phyloP scores from a whole-genome alignment of 257 asterid species.

The Solanum medicagineum region DNA sequence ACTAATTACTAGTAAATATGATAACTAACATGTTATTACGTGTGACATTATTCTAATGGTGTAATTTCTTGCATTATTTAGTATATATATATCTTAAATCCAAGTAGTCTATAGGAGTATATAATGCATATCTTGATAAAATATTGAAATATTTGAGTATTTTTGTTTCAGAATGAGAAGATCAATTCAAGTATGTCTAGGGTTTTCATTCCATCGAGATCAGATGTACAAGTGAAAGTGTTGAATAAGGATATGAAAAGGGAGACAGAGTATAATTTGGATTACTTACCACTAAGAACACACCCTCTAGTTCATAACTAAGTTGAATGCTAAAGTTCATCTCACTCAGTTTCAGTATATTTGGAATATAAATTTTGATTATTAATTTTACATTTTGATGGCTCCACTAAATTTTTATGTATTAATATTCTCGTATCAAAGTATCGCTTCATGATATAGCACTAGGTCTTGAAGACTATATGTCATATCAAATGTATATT shows the following conservation, averaged over 20 bases:
- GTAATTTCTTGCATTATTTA: neutral
- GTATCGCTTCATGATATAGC: neutral
- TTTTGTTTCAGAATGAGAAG: constrained; percentile 13
- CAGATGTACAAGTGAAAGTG: neutral
- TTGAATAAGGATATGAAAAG: neutral
- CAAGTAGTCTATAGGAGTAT: neutral
- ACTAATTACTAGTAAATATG: neutral
- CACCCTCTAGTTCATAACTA: constrained; percentile 28
- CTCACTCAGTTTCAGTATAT: neutral
- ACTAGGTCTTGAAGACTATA: neutral
- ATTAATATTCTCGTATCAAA: neutral
- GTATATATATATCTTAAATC: neutral
- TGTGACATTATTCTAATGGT: neutral
- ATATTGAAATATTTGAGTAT: neutral
- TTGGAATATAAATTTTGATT: neutral
- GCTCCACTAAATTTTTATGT: neutral
- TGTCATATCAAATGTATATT: neutral
- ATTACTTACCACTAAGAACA: constrained; percentile 61
- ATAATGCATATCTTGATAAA: neutral
- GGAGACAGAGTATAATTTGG: constrained; percentile 47
- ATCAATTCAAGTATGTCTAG: constrained; percentile 13
- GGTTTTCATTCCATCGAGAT: constrained; percentile 17
- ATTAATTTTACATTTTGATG: neutral
- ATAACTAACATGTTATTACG: neutral
- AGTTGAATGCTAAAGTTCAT: neutral